phyloP scores from a whole-genome alignment of 345 rosid species.

The Murraya koenigii region DNA sequence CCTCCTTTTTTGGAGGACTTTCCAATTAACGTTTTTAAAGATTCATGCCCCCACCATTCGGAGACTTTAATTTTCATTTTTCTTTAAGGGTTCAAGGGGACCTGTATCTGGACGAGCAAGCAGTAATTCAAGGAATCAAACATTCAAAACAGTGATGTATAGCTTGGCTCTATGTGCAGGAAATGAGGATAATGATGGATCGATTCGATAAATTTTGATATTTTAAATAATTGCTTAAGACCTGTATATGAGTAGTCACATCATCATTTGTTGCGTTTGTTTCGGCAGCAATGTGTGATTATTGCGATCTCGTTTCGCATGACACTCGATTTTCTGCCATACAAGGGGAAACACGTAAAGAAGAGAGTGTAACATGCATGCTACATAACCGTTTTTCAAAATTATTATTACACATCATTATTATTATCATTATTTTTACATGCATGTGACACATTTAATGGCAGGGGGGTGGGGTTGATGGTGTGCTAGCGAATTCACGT shows the following conservation, averaged over 20 bases:
- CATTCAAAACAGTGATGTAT: background rate
- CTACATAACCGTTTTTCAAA: too few relatives aligned
- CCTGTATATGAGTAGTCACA: background rate
- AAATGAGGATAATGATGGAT: background rate
- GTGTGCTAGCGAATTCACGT: too few relatives aligned
- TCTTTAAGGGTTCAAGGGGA: conserved; percentile 34
- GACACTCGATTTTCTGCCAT: conserved; percentile 4
- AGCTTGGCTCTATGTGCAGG: background rate
- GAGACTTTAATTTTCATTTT: conserved; percentile 16
- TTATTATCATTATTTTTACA: too few relatives aligned
- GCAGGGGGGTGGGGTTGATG: too few relatives aligned
- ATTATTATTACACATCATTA: too few relatives aligned
- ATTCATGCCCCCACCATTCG: conserved; percentile 7
- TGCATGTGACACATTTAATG: too few relatives aligned
- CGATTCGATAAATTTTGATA: background rate
- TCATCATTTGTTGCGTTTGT: background rate
- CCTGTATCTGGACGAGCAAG: conserved; percentile 40
- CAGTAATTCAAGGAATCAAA: conserved; percentile 24
- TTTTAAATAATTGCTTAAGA: background rate
- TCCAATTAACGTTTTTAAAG: background rate
- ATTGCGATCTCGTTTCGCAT: conserved; percentile 22
- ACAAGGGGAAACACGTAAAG: background rate
- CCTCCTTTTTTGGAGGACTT: conserved; percentile 34
- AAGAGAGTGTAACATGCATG: background rate
- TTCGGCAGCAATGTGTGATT: conserved; percentile 26